Evolutionary conservation across 2,329 filamentous ascomycete genomes (phyloP).

Genomic region (Cytospora paraplurivora): DNA sequence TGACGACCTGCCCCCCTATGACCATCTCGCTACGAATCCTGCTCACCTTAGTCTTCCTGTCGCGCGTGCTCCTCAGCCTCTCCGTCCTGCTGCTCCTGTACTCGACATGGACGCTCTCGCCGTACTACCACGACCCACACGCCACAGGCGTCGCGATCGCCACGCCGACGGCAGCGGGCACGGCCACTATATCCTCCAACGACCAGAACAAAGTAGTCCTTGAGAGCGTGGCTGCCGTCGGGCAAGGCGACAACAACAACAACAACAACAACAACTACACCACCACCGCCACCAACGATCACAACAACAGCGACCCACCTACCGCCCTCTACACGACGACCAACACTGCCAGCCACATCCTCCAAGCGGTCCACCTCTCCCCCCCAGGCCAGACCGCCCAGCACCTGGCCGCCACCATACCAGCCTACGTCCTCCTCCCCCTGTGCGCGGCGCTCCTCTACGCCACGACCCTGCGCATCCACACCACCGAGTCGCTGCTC

Average conservation of each 20-base stretch:
- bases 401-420: conserved; percentile 39
- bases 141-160: conserved; percentile 14
- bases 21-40: conserved; percentile 52
- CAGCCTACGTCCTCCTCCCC: conserved; percentile 45
- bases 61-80: conserved; percentile 46
- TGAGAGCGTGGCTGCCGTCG: background rate
- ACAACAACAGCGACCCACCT: background rate
- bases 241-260: background rate
- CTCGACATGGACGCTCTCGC: conserved; percentile 47
- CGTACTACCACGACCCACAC: conserved; percentile 32
- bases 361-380: conserved; percentile 36
- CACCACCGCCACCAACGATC: background rate
- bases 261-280: background rate
- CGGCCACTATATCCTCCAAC: conserved; percentile 19
- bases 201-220: background rate
- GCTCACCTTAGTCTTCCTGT: conserved; percentile 45
- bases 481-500: conserved; percentile 78
- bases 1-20: conserved; percentile 72
- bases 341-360: conserved; percentile 34
- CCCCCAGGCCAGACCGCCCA: conserved; percentile 38
- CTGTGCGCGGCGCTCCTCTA: conserved; percentile 44
- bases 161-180: conserved; percentile 8
- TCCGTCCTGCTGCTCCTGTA: conserved; percentile 52
- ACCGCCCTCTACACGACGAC: conserved; percentile 26
- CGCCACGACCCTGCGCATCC: conserved; percentile 48